Conservation (phyloP, 495 filamentous ascomycete genomes). For the Pyrenula aspistea region DNA sequence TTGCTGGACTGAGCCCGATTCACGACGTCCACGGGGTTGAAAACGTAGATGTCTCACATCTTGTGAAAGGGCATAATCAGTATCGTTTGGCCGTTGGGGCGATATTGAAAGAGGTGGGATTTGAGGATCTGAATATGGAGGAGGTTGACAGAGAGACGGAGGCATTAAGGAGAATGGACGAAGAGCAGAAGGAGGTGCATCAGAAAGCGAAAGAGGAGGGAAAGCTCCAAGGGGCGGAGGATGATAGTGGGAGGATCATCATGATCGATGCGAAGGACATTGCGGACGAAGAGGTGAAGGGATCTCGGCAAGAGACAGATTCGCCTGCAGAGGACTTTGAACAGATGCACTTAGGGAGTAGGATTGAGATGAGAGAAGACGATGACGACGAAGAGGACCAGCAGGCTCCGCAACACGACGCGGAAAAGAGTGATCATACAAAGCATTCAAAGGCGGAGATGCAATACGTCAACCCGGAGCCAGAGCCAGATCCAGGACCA, state of each 20-base stretch:
- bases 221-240: neutral
- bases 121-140: slow-evolving; percentile 38
- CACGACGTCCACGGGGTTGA: slow-evolving; percentile 41
- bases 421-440: neutral
- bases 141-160: slow-evolving; percentile 29
- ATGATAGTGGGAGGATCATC: neutral
- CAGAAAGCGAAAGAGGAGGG: neutral
- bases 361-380: neutral
- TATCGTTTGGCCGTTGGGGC: slow-evolving; percentile 42
- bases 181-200: neutral
- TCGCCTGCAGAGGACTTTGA: neutral
- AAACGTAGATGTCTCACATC: slow-evolving; percentile 42
- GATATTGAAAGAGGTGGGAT: slow-evolving; percentile 40
- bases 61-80: slow-evolving; percentile 39
- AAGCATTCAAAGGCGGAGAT: neutral
- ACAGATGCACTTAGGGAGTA: neutral
- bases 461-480: neutral
- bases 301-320: no score
- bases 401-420: neutral
- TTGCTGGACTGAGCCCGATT: slow-evolving; percentile 44
- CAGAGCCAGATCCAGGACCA: neutral
- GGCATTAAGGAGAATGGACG: slow-evolving; percentile 7
- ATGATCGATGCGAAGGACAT: neutral
- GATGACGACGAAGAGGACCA: neutral
- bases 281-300: neutral